Percentiles rank a stretch among this genome's conserved stretches.
Conservation (phyloP, 2,329 filamentous ascomycete species). For the Cryphonectria naterciae region DNA sequence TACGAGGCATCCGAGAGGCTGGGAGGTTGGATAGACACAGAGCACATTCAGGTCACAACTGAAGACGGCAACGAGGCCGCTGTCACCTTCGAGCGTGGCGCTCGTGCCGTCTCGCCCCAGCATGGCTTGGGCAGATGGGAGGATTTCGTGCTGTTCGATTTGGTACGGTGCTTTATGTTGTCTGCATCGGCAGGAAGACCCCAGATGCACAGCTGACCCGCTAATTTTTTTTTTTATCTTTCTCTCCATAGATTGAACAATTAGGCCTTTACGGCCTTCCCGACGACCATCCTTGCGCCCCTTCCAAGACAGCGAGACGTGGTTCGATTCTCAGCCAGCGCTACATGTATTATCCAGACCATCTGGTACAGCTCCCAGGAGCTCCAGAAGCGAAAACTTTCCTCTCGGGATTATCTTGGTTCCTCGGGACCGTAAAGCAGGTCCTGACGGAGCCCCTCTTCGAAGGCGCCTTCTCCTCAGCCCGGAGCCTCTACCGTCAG, state of each 20-base stretch:
- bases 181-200: constrained; percentile 28
- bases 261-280: constrained; percentile 17
- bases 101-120: constrained; percentile 71
- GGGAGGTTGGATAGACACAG: constrained; percentile 84
- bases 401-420: constrained; percentile 8
- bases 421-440: neutral
- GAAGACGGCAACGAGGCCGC: constrained; percentile 56
- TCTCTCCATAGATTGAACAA: constrained; percentile 22
- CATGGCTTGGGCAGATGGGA: constrained; percentile 50
- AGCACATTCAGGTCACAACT: constrained; percentile 57
- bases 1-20: constrained; percentile 73
- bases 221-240: neutral
- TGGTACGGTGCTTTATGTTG: constrained; percentile 57
- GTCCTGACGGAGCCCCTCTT: constrained; percentile 61
- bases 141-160: constrained; percentile 68
- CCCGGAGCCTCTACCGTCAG: constrained; percentile 2
- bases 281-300: constrained; percentile 5
- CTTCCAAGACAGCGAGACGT: constrained; percentile 37
- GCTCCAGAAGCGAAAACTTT: constrained; percentile 39
- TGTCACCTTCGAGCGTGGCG: constrained; percentile 82
- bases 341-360: constrained; percentile 88
- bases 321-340: constrained; percentile 52
- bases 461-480: constrained; percentile 39
- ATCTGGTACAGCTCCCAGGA: constrained; percentile 62
- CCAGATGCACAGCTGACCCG: constrained; percentile 15